Percentiles rank a stretch among this genome's conserved stretches.
Conservation (phyloP, 2,329 filamentous ascomycete species). For the Rosellinia necatrix region DNA sequence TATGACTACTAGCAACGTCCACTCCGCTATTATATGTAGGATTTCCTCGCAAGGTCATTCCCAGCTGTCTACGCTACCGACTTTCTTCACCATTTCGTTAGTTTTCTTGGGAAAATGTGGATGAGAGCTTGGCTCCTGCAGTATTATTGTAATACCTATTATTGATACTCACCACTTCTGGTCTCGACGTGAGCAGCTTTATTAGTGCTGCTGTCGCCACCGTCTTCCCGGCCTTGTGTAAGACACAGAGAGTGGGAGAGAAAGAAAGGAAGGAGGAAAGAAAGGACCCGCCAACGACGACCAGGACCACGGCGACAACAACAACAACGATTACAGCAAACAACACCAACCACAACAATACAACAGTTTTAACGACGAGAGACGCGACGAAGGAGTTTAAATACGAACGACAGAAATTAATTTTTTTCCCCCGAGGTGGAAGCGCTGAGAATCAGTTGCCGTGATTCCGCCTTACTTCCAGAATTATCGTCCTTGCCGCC, state of each 20-base stretch:
- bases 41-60: conserved; percentile 26
- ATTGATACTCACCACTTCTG: neutral
- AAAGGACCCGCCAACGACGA: neutral
- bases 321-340: neutral
- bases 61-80: conserved; percentile 6
- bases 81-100: conserved; percentile 20
- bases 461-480: neutral
- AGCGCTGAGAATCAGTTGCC: neutral
- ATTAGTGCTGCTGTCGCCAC: neutral
- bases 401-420: neutral
- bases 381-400: neutral
- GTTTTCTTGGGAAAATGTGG: conserved; percentile 4
- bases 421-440: too few relatives aligned
- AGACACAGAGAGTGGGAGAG: too few relatives aligned
- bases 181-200: neutral
- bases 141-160: conserved; percentile 4
- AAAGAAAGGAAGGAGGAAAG: too few relatives aligned
- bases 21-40: conserved; percentile 21
- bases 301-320: neutral
- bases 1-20: neutral
- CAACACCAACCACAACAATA: neutral
- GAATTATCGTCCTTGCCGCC: neutral
- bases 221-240: too few relatives aligned
- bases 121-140: conserved; percentile 4
- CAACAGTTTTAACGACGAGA: too few relatives aligned